Base-by-base conservation (phyloP, 805 yeast genomes). In the Nakazawaea laoshanensis region DNA sequence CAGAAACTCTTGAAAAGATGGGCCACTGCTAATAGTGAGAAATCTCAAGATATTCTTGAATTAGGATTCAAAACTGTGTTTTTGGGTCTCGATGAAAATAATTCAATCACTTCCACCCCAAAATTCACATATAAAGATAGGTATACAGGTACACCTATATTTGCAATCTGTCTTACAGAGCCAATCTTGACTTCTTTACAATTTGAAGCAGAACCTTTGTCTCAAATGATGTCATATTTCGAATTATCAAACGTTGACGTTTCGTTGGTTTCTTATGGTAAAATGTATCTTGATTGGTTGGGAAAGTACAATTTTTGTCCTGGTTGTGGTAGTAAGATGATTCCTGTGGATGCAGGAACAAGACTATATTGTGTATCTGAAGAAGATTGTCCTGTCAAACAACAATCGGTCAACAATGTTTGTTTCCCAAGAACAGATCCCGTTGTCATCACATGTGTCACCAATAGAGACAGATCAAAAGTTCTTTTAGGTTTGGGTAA, bases 381-480 rank as follows among this genome's bases (percentile, higher is more conserved):
- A 27, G 61, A 61, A 37, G 47, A 49, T 40, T 50, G 63, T 40
- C 54, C 63, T 1, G 70, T 61, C 2, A 61, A 70, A 36, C 47
- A 49, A 24, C 53, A 61, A 0, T 34, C 55, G 0, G 80, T 85
- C 15, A 75, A 84, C 28, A 88, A 89, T 50, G 76, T 84, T 14
- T 74, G 86, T 14, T 89, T 85, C 62, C 98, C 98, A 11, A 65
- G 98, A 35, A 83, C 95, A 0, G 98, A 89, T 53, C 80, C 94
- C 6, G 92, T 84, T 3, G 74, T 84, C 22, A 89, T 89, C 40
- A 76, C 84, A 7, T 94, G 92, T 1, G 72, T 86, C 10, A 67
- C 84, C 14, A 78, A 80, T 45, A 45, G 62, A 8, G 74, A 69
- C 11, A 72, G 75, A 19, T 57, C 72, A 32, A 74, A 75, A 50